Base-by-base conservation (phyloP, 192 early-diverging fungal genomes). In the Chytriomyces sp. region DNA sequence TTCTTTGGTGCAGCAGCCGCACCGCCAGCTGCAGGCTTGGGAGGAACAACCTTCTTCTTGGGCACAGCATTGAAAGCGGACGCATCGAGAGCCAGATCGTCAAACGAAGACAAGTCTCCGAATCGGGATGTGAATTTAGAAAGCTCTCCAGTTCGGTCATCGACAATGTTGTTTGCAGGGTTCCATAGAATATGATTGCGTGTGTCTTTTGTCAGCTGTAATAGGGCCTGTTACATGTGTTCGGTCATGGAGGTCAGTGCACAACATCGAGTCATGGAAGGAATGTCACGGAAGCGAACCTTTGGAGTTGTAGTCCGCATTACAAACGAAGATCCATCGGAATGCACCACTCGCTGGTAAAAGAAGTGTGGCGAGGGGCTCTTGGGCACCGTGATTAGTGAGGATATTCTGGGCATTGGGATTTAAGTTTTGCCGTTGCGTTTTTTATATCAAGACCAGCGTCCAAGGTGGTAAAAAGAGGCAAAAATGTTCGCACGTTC, bases 131-230 rank as follows among this genome's bases (percentile, higher is more conserved):
- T 64, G 44, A 98, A 98, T 82, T 90, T 90, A 8, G 92, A 86
- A 45, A 98, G 76, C 57, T 94, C 93, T 0, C 92, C 95, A 43
- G 87, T 90, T 60, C 93, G 91, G 78, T 96, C 94, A 63, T 87
- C 86, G n/a, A 93, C 82, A 67, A 85, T 67, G 74, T 66, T 84
- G 77, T 50, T 81, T 80, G 10, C 69, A 5, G 95, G 94, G 81
- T 96, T 97, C 97, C 97, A 98, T 9, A 98, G 86, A 28, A 92
- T 90, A 74, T 97, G 94, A 77, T 95, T 96, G 28, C 95, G 85
- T n/a, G 93, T 93, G 78, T 98, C 97, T 76, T 93, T 95, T 53
- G 93, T 93, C 45, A 98, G 86, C 64, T 92, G 93, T 49, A 96
- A 85, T 69, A 94, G 85, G n/a, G 89, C 69, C 75, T 93, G 90